Conservation (phyloP, 768 basidiomycete species). For the Favolaschia claudopus region DNA sequence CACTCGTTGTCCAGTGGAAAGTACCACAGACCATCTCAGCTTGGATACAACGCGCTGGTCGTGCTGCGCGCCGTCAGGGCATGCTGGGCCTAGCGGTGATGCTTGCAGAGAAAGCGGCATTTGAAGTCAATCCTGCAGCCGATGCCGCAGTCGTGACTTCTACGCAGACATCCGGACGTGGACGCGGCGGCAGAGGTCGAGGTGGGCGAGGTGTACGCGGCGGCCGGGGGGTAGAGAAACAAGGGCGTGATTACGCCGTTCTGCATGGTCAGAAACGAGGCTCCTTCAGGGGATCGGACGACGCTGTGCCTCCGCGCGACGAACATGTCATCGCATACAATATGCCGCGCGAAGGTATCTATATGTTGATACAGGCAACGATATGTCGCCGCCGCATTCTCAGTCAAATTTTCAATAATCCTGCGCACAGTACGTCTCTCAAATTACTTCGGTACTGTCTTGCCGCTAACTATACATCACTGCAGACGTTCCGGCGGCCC, state of each 20-base stretch:
- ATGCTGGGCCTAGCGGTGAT: constrained; percentile 34
- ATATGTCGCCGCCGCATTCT: constrained; percentile 34
- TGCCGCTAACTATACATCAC: not conserved
- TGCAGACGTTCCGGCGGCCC: constrained; percentile 24
- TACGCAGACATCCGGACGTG: not conserved
- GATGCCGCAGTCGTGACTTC: not conserved
- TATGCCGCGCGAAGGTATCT: constrained; percentile 37
- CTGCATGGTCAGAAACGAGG: constrained; percentile 20
- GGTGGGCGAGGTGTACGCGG: constrained; percentile 17
- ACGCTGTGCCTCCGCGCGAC: constrained; percentile 5
- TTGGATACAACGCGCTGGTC: constrained; percentile 42
- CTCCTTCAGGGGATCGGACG: constrained; percentile 9
- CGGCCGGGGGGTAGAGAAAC: not conserved
- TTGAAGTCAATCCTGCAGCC: constrained; percentile 25
- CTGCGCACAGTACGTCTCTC: constrained; percentile 12
- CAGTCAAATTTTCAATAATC: constrained; percentile 27
- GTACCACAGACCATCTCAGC: constrained; percentile 34
- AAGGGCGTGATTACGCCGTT: constrained; percentile 12
- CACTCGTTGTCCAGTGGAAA: constrained; percentile 49
- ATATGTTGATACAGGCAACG: constrained; percentile 36
- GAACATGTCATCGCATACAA: constrained; percentile 18
- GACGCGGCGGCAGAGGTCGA: constrained; percentile 17
- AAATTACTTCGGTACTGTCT: not conserved
- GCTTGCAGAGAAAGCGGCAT: constrained; percentile 33
- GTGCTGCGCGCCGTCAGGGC: constrained; percentile 34